Percentiles rank a stretch among this genome's conserved stretches.
Conservation (phyloP, 169 alveolate genomes). For the Plasmodium adleri region DNA sequence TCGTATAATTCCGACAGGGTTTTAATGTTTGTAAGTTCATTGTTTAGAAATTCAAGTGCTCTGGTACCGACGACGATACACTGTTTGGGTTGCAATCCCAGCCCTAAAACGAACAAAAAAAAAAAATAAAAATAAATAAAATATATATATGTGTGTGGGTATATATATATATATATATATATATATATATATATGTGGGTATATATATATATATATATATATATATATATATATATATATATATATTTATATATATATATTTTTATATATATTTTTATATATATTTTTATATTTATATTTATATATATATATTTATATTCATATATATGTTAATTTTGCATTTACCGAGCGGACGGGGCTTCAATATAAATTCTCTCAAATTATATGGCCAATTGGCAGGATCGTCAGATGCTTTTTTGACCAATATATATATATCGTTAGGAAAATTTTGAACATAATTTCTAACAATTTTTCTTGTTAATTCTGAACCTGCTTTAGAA, state of each 20-base stretch:
- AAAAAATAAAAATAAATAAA: background rate
- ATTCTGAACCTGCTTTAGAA: constrained; percentile 90
- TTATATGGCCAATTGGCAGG: constrained; percentile 94
- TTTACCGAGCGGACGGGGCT: constrained; percentile 83
- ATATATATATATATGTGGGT: background rate
- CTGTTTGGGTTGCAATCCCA: constrained; percentile 90
- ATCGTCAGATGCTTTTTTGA: constrained; percentile 91
- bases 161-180: background rate
- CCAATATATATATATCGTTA: constrained; percentile 90
- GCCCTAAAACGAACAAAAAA: constrained; percentile 70
- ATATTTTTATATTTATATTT: background rate
- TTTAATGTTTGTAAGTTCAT: constrained; percentile 87
- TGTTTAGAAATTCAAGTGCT: constrained; percentile 87
- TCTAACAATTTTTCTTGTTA: constrained; percentile 89
- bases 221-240: background rate
- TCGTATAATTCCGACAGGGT: constrained; percentile 88
- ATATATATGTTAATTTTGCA: too few species aligned
- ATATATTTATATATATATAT: background rate
- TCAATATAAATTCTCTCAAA: constrained; percentile 87
- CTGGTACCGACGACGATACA: constrained; percentile 92
- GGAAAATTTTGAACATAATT: constrained; percentile 90
- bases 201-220: background rate
- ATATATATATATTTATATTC: too few species aligned
- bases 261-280: background rate
- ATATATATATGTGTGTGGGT: background rate